Evolutionary conservation across 106 monocot genomes (phyloP).

Genomic region (Agapanthus africanus): DNA sequence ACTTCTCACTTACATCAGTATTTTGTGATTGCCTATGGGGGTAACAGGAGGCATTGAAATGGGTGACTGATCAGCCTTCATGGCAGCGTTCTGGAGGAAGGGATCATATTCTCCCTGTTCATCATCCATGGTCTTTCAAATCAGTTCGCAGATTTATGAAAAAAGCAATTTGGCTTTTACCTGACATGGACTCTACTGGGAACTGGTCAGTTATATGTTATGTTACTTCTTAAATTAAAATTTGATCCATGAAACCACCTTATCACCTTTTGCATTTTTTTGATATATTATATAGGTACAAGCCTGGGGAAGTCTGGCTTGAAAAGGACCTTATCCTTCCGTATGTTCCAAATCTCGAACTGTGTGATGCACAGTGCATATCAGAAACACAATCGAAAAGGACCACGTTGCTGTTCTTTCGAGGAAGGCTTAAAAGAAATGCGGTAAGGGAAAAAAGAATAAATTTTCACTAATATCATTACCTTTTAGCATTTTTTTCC

Average conservation of each 20-base stretch:
- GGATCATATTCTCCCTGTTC: constrained; percentile 93
- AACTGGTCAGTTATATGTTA: constrained; percentile 49
- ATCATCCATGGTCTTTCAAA: constrained; percentile 98
- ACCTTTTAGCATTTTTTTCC: too few species aligned
- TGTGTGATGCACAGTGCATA: constrained; percentile 65
- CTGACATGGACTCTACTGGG: constrained; percentile 95
- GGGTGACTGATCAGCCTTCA: constrained; percentile 88
- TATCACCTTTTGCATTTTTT: not conserved
- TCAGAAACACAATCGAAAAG: constrained; percentile 46
- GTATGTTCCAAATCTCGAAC: constrained; percentile 79
- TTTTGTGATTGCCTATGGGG: not conserved
- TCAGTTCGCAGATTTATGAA: constrained; percentile 91
- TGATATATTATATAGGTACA: constrained; percentile 54
- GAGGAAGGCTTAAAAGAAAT: constrained; percentile 95
- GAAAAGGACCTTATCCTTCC: constrained; percentile 94
- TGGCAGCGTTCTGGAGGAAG: constrained; percentile 90
- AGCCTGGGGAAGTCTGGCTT: constrained; percentile 85
- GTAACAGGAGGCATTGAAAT: constrained; percentile 69
- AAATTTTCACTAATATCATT: not conserved
- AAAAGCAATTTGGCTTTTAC: constrained; percentile 93
- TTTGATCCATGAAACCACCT: not conserved
- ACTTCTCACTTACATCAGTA: constrained; percentile 1
- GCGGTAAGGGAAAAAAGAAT: constrained; percentile 51
- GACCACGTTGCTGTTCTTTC: constrained; percentile 67
- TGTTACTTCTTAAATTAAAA: not conserved